phyloP scores from a whole-genome alignment of 2,329 filamentous ascomycete species.

The Ophiostoma pallidulum region DNA sequence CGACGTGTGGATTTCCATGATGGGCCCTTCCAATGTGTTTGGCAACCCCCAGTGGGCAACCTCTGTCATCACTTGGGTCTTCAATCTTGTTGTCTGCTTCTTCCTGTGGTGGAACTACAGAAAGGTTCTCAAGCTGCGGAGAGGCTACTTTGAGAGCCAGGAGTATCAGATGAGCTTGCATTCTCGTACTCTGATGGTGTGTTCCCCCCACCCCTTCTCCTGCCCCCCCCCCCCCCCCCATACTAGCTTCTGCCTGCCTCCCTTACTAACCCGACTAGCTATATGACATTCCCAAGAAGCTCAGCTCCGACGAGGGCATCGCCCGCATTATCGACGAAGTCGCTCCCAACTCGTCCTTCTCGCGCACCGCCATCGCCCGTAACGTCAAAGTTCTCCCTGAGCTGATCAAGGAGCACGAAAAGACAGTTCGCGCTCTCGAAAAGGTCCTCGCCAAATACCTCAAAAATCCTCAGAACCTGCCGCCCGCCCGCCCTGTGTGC shows the following conservation, averaged over 20 bases:
- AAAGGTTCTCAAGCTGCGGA: slow-evolving; percentile 59
- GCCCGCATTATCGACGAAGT: slow-evolving; percentile 72
- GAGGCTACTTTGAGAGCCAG: slow-evolving; percentile 70
- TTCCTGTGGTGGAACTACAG: slow-evolving; percentile 91
- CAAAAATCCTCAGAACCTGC: slow-evolving; percentile 74
- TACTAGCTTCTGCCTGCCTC: neutral
- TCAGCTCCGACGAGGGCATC: slow-evolving; percentile 77
- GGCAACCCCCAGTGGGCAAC: slow-evolving; percentile 48
- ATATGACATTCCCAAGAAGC: slow-evolving; percentile 72
- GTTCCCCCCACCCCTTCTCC: slow-evolving; percentile 14
- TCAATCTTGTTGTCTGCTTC: slow-evolving; percentile 64
- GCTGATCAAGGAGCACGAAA: slow-evolving; percentile 74
- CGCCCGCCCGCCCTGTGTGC: slow-evolving; percentile 66
- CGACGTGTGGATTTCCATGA: slow-evolving; percentile 43
- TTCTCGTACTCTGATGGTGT: slow-evolving; percentile 58
- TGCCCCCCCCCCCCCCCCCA: no score
- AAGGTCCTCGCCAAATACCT: slow-evolving; percentile 80
- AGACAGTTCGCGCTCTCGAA: slow-evolving; percentile 74
- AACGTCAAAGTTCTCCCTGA: slow-evolving; percentile 86
- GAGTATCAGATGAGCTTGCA: slow-evolving; percentile 87
- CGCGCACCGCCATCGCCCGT: slow-evolving; percentile 72
- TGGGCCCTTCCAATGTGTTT: slow-evolving; percentile 50
- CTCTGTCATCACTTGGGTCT: slow-evolving; percentile 51
- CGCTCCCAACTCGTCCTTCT: slow-evolving; percentile 67
- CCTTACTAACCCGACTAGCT: slow-evolving; percentile 41